Base-by-base conservation (phyloP, 768 basidiomycete species). In the Hygrophorus russula region DNA sequence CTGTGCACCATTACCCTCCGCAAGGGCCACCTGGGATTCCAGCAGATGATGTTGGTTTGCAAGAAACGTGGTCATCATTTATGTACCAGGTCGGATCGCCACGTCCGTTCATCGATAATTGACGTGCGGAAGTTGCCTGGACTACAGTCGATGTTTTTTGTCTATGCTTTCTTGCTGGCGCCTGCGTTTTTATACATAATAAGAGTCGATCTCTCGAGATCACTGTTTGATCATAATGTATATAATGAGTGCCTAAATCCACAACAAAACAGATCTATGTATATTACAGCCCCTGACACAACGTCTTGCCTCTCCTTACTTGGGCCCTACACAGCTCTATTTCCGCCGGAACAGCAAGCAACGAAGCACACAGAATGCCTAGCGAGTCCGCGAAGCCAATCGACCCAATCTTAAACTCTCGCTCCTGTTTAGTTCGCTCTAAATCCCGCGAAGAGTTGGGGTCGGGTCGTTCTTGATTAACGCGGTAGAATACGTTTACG, bases 371-470 rank as follows among this genome's bases (percentile, higher is more conserved):
- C 14, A 80, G 56, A 38, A 79, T 89, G 0, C 89, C 89, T 12
- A 74, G 68, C 19, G 81, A 82, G 57, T 93, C 90, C 5, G 87
- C 70, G 46, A 92, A 82, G 1, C 91, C 91, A 36, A 94, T 80
- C 2, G 84, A 84, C 5, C 89, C 89, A 42, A 94, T 93, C 69
- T 79, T 80, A 64, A 91, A 92, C 62, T 92, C 90, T 36, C 79
- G 73, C 54, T 85, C 84, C 57, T 90, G 87, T 55, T 73, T 70
- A 19, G 71, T 67, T 31, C 76, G 45, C 54, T 83, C 82, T 31
- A 65, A 53, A 48, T 79, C 72, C 45, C 70, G 64, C 40, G 59
- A 61, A 13, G 64, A 59, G 20, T 63, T 59, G 4, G 70, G 59
- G 46, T 74, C 68, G 5, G 69, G 72, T 3, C 65, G 68, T 51